These are phyloP conservation scores for Otatea glauca DNA, from an alignment of 176 grass and related monocot species.

Conservation along the genomic window DNA sequence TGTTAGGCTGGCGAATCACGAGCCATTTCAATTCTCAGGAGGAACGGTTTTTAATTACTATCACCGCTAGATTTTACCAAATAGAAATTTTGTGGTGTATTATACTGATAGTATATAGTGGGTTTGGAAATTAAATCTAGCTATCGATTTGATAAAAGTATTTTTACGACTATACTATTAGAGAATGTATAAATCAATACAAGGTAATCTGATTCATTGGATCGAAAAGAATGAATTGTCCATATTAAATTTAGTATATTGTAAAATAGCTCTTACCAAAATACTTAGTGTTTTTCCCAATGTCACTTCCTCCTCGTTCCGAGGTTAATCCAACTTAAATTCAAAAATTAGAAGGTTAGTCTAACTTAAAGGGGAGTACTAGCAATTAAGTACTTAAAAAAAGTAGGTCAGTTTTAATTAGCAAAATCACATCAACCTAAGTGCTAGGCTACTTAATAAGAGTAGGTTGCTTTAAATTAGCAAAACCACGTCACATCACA, in stretches of 20 bases:
- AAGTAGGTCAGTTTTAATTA: neutral
- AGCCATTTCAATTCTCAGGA: neutral
- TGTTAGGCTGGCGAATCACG: constrained; percentile 2
- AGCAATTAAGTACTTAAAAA: neutral
- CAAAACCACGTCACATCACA: constrained; percentile 20
- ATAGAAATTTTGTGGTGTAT: no score
- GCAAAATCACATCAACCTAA: neutral
- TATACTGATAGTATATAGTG: no score
- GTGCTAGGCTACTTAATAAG: neutral
- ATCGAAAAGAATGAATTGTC: no score
- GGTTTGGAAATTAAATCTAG: no score
- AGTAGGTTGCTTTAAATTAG: neutral
- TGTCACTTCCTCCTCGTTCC: neutral
- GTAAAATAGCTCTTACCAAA: neutral
- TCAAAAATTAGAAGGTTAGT: neutral
- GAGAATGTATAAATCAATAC: no score
- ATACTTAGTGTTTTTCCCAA: neutral
- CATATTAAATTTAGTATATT: no score
- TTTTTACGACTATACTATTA: no score
- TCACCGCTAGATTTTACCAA: neutral
- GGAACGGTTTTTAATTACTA: neutral
- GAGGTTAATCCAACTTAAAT: neutral
- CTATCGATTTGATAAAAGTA: no score
- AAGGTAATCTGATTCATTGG: no score
- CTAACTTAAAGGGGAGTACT: neutral